Evolutionary conservation across 129 eudicot species (phyloP), one percentile per base, ranked within the genome.

Genomic region (Escallonia herrerae): DNA sequence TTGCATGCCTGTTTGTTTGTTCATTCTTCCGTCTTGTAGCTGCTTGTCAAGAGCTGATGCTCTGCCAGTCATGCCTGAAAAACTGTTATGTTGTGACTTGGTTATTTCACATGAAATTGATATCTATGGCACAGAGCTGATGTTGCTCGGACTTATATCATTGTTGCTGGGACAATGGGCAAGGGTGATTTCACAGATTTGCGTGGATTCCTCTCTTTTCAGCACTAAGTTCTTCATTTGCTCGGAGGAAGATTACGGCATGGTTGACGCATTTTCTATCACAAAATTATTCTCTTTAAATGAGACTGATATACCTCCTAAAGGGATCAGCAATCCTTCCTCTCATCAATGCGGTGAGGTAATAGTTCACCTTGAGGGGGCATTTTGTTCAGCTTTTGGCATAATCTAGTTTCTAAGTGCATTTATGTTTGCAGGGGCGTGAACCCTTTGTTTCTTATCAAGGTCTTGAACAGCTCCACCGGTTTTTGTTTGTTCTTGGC

Each of bases 71-170:
- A 22, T 22, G 33, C 33, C 33, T 22, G 33, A 22, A 22, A 22
- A 22, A 22, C 33, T 22, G 33, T 22, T 22, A 1, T 22, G 1
- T 22, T 22, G 1, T 22, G 33, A 22, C 33, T 22, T 22, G 33
- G 1, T 22, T 22, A 1, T 22, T 22, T 22, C 33, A 22, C 33
- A 22, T 22, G 33, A 22, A 22, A 22, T 22, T 22, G 33, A 22
- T 22, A 22, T 22, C 67, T 53, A 45, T 52, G 47, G 39, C 40
- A 41, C 90, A 94, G 99, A 94, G 77, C 69, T 94, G 78, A 94
- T 94, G 99, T 93, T 94, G 73, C 99, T 94, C 53, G 99, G 99
- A 67, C 90, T 94, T 39, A 89, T 94, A 80, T 94, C 99, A 10
- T 74, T 94, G 82, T 80, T 94, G 72, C 55, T 94, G 83, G 97